Conservation (phyloP, 2,329 filamentous ascomycete genomes). For the Penicillium freii region DNA sequence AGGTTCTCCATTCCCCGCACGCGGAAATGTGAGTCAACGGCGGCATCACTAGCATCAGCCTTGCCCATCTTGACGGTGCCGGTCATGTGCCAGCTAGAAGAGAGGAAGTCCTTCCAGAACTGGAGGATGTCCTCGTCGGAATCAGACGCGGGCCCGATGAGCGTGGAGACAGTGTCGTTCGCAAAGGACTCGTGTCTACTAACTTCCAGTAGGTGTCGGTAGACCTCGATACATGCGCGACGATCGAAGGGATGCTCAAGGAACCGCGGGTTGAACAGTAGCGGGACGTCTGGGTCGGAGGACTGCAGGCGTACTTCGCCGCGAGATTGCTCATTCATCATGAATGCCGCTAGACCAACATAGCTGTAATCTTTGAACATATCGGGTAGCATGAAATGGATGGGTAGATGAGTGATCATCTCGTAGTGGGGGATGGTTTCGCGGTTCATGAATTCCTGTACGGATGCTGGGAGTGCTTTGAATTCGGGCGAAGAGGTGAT, state of each 20-base stretch:
- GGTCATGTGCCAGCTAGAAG: slow-evolving; percentile 56
- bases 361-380: slow-evolving; percentile 44
- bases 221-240: slow-evolving; percentile 49
- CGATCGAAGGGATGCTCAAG: slow-evolving; percentile 56
- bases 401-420: slow-evolving; percentile 49
- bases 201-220: slow-evolving; percentile 46
- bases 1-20: slow-evolving; percentile 41
- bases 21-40: slow-evolving; percentile 48
- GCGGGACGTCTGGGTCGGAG: slow-evolving; percentile 50
- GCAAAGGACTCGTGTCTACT: slow-evolving; percentile 46
- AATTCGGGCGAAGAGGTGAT: slow-evolving; percentile 50
- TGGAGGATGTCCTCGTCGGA: slow-evolving; percentile 55
- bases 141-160: slow-evolving; percentile 48
- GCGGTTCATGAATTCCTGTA: slow-evolving; percentile 47
- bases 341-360: slow-evolving; percentile 46
- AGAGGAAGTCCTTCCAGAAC: slow-evolving; percentile 46
- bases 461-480: slow-evolving; percentile 45
- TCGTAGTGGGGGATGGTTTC: slow-evolving; percentile 60
- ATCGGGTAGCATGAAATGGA: slow-evolving; percentile 44
- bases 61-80: slow-evolving; percentile 60
- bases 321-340: slow-evolving; percentile 55
- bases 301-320: slow-evolving; percentile 56
- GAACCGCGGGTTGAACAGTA: slow-evolving; percentile 55
- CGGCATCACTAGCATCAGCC: slow-evolving; percentile 42
- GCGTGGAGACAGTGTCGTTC: slow-evolving; percentile 44